phyloP scores from a whole-genome alignment of 139 green algal species.

The Micractinium sp. region DNA sequence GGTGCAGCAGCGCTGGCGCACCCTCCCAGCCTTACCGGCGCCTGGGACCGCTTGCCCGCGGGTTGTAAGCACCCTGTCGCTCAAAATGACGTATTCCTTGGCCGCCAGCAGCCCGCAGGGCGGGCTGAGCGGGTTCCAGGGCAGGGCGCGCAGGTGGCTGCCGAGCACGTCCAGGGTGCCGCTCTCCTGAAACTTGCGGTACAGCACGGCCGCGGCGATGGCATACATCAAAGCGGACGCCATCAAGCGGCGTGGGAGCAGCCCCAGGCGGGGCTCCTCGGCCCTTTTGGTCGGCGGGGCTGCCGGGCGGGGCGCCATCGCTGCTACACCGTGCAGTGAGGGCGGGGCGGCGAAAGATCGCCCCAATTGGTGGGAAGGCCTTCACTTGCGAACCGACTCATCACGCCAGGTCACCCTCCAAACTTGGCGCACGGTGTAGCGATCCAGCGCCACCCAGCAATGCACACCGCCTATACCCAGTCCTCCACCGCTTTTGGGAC shows the following conservation, averaged over 20 bases:
- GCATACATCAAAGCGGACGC: slow-evolving; percentile 12
- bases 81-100: slow-evolving; percentile 48
- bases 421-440: background rate
- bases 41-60: slow-evolving; percentile 19
- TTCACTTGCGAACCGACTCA: background rate
- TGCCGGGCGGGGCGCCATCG: background rate
- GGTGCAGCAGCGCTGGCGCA: background rate
- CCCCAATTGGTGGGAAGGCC: background rate
- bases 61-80: slow-evolving; percentile 36
- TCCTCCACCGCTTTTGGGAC: too few species aligned
- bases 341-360: background rate
- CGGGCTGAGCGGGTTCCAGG: slow-evolving; percentile 16
- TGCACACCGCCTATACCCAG: too few species aligned
- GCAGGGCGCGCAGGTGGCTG: background rate
- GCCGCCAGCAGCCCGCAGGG: slow-evolving; percentile 42
- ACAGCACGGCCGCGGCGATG: background rate
- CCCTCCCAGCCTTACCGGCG: background rate
- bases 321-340: background rate
- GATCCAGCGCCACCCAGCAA: too few species aligned
- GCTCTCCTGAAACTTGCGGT: background rate
- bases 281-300: background rate
- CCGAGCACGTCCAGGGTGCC: slow-evolving; percentile 3
- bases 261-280: background rate
- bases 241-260: background rate
- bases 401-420: background rate